phyloP scores from a whole-genome alignment of 192 early-diverging fungal genomes.

The Rhizoclosmatium sp. region DNA sequence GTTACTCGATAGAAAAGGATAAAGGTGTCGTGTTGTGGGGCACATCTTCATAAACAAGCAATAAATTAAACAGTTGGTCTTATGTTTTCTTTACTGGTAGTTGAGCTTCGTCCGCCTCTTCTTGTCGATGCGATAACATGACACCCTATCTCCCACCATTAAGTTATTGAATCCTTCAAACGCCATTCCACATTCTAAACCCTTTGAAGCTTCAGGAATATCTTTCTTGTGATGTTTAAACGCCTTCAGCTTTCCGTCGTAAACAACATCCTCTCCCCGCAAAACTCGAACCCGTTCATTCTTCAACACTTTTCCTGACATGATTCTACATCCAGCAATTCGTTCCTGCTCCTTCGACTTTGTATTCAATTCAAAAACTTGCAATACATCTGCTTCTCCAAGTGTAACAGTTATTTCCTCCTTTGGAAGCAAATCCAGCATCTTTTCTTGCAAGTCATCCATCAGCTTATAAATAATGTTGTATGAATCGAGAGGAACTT shows the following conservation, averaged over 20 bases:
- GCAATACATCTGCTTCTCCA: slow-evolving; percentile 87
- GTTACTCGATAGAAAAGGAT: slow-evolving; percentile 55
- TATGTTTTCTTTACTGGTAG: background rate
- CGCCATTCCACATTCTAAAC: slow-evolving; percentile 94
- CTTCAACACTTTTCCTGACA: slow-evolving; percentile 73
- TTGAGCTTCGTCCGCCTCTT: slow-evolving; percentile 28
- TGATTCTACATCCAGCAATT: slow-evolving; percentile 86
- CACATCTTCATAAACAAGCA: background rate
- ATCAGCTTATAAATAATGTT: slow-evolving; percentile 94
- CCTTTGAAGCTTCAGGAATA: slow-evolving; percentile 87
- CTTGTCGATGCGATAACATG: slow-evolving; percentile 22
- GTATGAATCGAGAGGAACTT: slow-evolving; percentile 75
- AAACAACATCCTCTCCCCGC: slow-evolving; percentile 18
- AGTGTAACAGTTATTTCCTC: slow-evolving; percentile 77
- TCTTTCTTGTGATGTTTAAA: slow-evolving; percentile 92
- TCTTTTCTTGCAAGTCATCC: slow-evolving; percentile 83
- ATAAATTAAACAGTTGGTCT: background rate
- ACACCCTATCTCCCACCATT: slow-evolving; percentile 74
- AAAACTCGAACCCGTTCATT: slow-evolving; percentile 44
- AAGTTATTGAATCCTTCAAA: slow-evolving; percentile 85
- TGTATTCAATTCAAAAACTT: slow-evolving; percentile 83
- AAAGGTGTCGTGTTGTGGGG: slow-evolving; percentile 46
- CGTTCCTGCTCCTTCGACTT: slow-evolving; percentile 76
- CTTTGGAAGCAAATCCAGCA: slow-evolving; percentile 81
- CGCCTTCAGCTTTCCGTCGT: slow-evolving; percentile 63